Conservation (phyloP, 106 monocot genomes). For the Alisma plantagoaquatica region DNA sequence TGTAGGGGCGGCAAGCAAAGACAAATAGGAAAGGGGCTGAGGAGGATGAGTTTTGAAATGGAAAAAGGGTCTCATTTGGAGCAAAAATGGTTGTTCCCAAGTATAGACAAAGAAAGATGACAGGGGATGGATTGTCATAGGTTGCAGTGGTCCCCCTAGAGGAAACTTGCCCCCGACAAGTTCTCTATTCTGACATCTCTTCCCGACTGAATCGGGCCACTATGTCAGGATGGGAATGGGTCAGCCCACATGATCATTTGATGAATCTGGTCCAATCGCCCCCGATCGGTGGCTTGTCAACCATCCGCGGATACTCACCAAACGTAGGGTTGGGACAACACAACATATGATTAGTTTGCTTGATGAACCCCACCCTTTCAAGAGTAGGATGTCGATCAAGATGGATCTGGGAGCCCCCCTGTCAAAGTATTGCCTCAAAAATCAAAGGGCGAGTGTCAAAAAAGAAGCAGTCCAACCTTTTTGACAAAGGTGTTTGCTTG, state of each 20-base stretch:
- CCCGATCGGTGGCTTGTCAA: constrained; percentile 1
- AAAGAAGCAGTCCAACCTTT: not conserved
- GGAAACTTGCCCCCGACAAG: not conserved
- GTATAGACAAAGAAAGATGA: constrained; percentile 1
- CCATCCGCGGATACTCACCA: not conserved
- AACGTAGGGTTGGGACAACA: not conserved
- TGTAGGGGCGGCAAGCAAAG: too few species aligned
- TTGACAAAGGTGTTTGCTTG: not conserved
- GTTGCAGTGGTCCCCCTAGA: not conserved
- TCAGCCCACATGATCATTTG: not conserved
- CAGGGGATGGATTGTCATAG: not conserved
- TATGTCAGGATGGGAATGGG: not conserved
- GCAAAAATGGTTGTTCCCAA: too few species aligned
- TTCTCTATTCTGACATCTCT: not conserved
- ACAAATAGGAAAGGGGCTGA: too few species aligned
- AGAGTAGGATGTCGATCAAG: not conserved
- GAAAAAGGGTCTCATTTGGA: too few species aligned
- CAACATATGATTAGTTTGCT: not conserved
- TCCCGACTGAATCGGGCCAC: not conserved
- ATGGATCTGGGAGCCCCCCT: not conserved
- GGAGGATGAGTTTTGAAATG: too few species aligned
- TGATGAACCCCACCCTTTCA: not conserved
- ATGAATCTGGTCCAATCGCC: not conserved
- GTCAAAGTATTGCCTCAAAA: not conserved
- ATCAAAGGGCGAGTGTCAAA: not conserved